phyloP scores from a whole-genome alignment of 2,329 filamentous ascomycete species.

The Drechslerella coelobrocha region DNA sequence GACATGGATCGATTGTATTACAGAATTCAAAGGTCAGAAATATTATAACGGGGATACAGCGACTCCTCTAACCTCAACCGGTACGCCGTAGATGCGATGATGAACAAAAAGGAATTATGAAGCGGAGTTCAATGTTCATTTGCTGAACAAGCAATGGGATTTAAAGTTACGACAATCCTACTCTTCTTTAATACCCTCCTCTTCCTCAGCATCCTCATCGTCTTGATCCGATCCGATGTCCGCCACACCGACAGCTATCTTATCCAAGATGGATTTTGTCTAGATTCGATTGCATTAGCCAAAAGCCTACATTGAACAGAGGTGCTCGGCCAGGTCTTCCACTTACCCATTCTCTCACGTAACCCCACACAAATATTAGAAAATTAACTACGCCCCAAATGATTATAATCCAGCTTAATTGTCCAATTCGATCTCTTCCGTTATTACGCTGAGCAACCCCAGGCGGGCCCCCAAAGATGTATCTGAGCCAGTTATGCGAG shows the following conservation, averaged over 20 bases:
- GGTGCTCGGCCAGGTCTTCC: not conserved
- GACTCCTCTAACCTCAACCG: too few species aligned
- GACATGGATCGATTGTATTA: too few species aligned
- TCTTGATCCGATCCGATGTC: conserved; percentile 42
- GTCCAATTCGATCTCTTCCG: conserved; percentile 78
- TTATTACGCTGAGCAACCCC: conserved; percentile 65
- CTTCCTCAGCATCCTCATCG: conserved; percentile 35
- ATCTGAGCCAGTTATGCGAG: conserved; percentile 73
- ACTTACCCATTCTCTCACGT: conserved; percentile 75
- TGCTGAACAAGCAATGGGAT: not conserved
- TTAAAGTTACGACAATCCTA: not conserved
- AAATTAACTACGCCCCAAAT: conserved; percentile 79
- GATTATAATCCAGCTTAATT: conserved; percentile 79
- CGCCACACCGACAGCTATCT: conserved; percentile 38
- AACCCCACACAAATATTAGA: conserved; percentile 80
- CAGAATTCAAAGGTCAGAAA: too few species aligned
- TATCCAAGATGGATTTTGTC: conserved; percentile 42
- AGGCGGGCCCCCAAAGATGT: conserved; percentile 73
- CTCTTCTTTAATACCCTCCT: conserved; percentile 32
- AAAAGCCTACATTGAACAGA: not conserved
- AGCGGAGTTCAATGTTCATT: not conserved
- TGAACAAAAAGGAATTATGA: too few species aligned
- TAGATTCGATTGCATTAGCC: conserved; percentile 17
- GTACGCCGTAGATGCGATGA: too few species aligned
- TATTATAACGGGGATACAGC: too few species aligned